phyloP scores from a whole-genome alignment of 73 alveolate species.

The Uronychia setigera region DNA sequence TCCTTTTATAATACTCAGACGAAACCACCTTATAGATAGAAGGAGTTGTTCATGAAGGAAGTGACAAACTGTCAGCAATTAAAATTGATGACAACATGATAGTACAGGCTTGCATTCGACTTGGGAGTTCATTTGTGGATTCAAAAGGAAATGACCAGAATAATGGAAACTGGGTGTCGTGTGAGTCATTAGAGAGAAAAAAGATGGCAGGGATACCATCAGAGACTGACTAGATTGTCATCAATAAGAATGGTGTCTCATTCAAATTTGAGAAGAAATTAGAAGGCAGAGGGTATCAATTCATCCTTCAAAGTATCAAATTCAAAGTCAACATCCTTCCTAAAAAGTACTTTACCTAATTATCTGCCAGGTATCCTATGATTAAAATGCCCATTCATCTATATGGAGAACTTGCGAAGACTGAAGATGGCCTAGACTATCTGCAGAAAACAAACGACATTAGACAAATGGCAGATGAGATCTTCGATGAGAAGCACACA shows the following conservation, averaged over 20 bases:
- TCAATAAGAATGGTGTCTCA: conserved; percentile 36
- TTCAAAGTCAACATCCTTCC: conserved; percentile 51
- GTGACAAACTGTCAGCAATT: not conserved
- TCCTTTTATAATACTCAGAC: not conserved
- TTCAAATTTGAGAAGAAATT: conserved; percentile 21
- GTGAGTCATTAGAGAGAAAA: conserved; percentile 19
- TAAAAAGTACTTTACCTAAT: conserved; percentile 36
- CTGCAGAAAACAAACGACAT: conserved; percentile 54
- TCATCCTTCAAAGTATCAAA: conserved; percentile 24
- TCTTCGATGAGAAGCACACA: conserved; percentile 33
- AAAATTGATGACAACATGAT: not conserved
- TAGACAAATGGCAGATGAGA: conserved; percentile 36
- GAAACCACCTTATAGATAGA: not conserved
- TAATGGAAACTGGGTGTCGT: conserved; percentile 37
- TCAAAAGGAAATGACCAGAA: conserved; percentile 58
- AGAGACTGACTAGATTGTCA: conserved; percentile 10
- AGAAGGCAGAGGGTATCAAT: conserved; percentile 1
- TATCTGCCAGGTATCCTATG: not conserved
- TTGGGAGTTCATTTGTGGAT: conserved; percentile 67
- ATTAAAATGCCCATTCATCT: conserved; percentile 66
- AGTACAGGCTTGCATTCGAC: conserved; percentile 37
- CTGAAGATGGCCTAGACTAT: conserved; percentile 50
- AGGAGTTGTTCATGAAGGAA: not conserved
- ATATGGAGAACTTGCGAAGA: conserved; percentile 73
- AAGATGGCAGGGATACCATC: conserved; percentile 3